A percentile compares a stretch with the other conserved stretches of the same genome.
These are phyloP conservation scores for Trichophyton schoenleinii DNA, from an alignment of 2,329 filamentous ascomycete genomes.

Conservation along the genomic window DNA sequence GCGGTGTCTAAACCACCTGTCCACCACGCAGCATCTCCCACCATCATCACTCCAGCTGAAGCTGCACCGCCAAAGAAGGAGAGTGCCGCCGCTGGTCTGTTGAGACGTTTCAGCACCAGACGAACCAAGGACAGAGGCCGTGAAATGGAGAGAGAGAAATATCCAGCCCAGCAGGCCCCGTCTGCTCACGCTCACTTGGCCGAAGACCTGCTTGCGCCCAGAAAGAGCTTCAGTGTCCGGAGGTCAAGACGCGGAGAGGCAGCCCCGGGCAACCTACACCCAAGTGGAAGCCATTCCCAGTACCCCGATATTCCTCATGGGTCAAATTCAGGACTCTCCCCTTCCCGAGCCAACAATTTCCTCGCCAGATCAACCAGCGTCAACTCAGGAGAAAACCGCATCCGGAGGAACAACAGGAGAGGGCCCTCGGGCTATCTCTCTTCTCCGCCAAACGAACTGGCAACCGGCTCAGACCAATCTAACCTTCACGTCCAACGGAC, in stretches of 20 bases:
- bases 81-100: conserved; percentile 68
- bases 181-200: conserved; percentile 72
- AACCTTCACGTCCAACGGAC: conserved; percentile 37
- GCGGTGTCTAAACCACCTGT: conserved; percentile 41
- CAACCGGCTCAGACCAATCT: conserved; percentile 69
- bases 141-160: conserved; percentile 34
- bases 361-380: conserved; percentile 83
- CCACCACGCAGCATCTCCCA: conserved; percentile 30
- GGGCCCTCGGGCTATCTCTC: conserved; percentile 43
- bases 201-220: conserved; percentile 52
- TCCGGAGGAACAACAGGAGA: conserved; percentile 45
- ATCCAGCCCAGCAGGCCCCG: conserved; percentile 56
- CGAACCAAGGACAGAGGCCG: conserved; percentile 47
- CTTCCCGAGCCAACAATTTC: conserved; percentile 51
- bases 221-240: conserved; percentile 82
- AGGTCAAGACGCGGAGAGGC: conserved; percentile 44
- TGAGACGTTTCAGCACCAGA: conserved; percentile 80
- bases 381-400: conserved; percentile 69
- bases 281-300: conserved; percentile 51
- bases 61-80: conserved; percentile 61
- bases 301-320: conserved; percentile 69
- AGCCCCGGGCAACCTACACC: conserved; percentile 44
- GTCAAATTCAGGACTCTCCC: conserved; percentile 49
- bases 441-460: conserved; percentile 49
- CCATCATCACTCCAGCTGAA: conserved; percentile 46